Base-by-base conservation (phyloP, 306 rosid species). In the Datisca glomerata region DNA sequence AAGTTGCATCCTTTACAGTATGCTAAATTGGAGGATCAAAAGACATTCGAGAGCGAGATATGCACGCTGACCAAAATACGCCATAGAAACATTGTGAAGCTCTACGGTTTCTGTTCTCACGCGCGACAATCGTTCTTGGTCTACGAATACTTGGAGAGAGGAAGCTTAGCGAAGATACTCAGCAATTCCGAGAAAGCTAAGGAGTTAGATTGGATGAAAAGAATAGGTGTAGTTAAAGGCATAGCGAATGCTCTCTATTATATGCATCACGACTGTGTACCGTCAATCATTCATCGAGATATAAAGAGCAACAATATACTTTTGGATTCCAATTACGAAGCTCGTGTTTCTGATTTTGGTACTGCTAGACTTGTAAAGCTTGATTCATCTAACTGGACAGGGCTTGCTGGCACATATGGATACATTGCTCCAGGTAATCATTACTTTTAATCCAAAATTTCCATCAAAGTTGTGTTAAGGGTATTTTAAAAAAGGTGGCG, bases 391-490 rank as follows among this genome's bases (percentile, higher is more conserved):
- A 51, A 20, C 8, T 51, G 57, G 47, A 51, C 47, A 0, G 13
- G 24, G 18, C 16, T 40, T 4, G 57, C 38, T 17, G 57, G 57
- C 14, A 51, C 57, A 7, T 51, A 24, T 3, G 57, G 57, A 24
- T 51, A 51, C 36, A 51, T 51, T 2, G 57, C 57, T 51, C 57
- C 57, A 51, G 57, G 57, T 51, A 51, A 21, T 23, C 2, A 11
- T 5, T 5, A 31, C 13, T 31, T 12, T 11, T 31, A 12, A 31
- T 31, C 36, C n/a, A 31, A 25, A 25, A 25, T 25, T 25, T 4
- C 4, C 31, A 25, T n/a, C n/a, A n/a, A n/a, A n/a, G n/a, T n/a
- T n/a, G n/a, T n/a, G n/a, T n/a, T n/a, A n/a, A n/a, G n/a, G n/a
- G n/a, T n/a, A n/a, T n/a, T n/a, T n/a, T n/a, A n/a, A n/a, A n/a